Percentiles rank a stretch among this genome's conserved stretches.
These are phyloP conservation scores for Umbelopsis ramanniana DNA, from an alignment of 192 early-diverging fungal genomes.

Conservation along the genomic window DNA sequence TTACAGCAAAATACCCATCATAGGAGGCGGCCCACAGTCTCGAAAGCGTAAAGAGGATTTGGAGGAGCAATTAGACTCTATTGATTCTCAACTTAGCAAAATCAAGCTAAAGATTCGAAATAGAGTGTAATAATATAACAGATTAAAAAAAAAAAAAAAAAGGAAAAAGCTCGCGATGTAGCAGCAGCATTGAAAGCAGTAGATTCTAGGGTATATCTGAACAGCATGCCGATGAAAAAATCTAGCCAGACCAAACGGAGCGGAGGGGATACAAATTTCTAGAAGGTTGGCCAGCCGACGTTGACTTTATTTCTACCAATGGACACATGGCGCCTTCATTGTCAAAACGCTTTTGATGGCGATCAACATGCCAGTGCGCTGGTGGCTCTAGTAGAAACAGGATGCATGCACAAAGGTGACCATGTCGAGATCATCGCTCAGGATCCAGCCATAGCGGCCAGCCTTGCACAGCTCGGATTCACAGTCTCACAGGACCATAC, in stretches of 20 bases:
- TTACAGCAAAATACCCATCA: conserved; percentile 54
- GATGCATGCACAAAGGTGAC: not conserved
- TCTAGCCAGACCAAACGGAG: not conserved
- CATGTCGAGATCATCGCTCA: not conserved
- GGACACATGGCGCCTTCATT: not conserved
- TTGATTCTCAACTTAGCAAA: conserved; percentile 54
- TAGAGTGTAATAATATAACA: not conserved
- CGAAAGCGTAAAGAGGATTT: conserved; percentile 51
- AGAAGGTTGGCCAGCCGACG: too few relatives aligned
- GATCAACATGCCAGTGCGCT: not conserved
- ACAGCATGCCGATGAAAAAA: too few relatives aligned
- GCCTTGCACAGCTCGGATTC: not conserved
- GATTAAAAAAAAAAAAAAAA: too few relatives aligned
- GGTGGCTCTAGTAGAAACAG: not conserved
- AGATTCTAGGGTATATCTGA: too few relatives aligned
- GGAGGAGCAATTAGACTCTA: conserved; percentile 53
- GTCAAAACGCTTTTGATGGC: conserved; percentile 1
- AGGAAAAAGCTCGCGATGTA: too few relatives aligned
- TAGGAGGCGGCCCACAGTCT: conserved; percentile 53
- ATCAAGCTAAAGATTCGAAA: conserved; percentile 50
- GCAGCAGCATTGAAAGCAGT: too few relatives aligned
- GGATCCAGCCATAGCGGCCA: not conserved
- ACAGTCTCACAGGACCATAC: not conserved
- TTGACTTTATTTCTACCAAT: not conserved
- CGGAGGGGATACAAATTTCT: too few relatives aligned